These are phyloP conservation scores for Salvia rosmarinus DNA, from an alignment of 257 asterid genomes.

Conservation along the genomic window DNA sequence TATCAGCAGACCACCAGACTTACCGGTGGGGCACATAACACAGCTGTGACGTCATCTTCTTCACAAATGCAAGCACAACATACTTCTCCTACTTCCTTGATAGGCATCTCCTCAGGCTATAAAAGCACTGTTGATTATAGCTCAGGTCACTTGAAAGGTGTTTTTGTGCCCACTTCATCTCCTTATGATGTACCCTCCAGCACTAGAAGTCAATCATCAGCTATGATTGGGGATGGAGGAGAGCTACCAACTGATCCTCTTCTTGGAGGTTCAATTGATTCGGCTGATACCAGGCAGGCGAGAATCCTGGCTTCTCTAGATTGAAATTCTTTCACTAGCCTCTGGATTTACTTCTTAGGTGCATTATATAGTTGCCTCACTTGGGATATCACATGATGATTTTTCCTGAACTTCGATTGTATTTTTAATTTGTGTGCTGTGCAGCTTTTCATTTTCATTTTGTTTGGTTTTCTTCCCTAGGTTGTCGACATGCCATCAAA, in stretches of 20 bases:
- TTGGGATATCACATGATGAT: conserved; percentile 15
- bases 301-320: conserved; percentile 36
- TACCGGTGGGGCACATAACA: conserved; percentile 51
- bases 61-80: conserved; percentile 64
- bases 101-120: conserved; percentile 65
- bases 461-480: conserved; percentile 48
- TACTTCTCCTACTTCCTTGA: conserved; percentile 58
- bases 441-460: conserved; percentile 29
- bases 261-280: conserved; percentile 72
- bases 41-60: conserved; percentile 54
- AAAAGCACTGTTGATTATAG: conserved; percentile 54
- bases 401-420: not conserved
- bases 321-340: conserved; percentile 31
- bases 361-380: conserved; percentile 12
- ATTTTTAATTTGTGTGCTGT: conserved; percentile 15
- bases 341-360: conserved; percentile 15
- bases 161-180: conserved; percentile 69
- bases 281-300: conserved; percentile 73
- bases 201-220: conserved; percentile 67
- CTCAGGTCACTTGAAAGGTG: conserved; percentile 60
- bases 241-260: conserved; percentile 79
- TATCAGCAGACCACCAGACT: conserved; percentile 57
- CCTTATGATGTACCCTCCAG: conserved; percentile 73
- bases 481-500: conserved; percentile 65
- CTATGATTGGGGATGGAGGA: conserved; percentile 71